phyloP scores from a whole-genome alignment of 2,329 filamentous ascomycete species.

The Coniella vitis region DNA sequence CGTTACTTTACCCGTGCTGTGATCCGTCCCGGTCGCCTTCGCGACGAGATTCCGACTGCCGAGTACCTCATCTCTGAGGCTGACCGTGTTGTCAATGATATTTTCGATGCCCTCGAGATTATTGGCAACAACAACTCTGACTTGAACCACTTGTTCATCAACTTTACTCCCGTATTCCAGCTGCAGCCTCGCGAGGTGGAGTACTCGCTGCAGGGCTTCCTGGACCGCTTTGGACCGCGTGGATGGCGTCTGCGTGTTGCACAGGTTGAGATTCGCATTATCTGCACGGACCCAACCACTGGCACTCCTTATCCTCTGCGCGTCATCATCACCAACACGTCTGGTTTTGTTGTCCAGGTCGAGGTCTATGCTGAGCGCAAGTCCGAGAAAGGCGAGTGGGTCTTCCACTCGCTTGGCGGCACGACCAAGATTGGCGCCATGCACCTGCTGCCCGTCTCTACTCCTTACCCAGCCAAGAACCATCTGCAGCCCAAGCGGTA shows the following conservation, averaged over 20 bases:
- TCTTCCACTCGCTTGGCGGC: constrained; percentile 96
- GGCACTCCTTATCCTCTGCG: constrained; percentile 85
- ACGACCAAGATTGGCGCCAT: constrained; percentile 93
- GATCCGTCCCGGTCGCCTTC: constrained; percentile 85
- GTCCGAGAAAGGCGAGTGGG: constrained; percentile 95
- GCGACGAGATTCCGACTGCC: constrained; percentile 96
- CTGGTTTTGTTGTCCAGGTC: constrained; percentile 93
- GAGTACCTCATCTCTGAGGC: constrained; percentile 98
- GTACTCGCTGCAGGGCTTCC: constrained; percentile 86
- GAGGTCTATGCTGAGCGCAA: constrained; percentile 98
- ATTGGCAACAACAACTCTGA: constrained; percentile 99
- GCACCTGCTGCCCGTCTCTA: constrained; percentile 85
- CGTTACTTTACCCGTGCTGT: constrained; percentile 97
- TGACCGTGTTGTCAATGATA: constrained; percentile 93
- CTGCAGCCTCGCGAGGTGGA: constrained; percentile 85
- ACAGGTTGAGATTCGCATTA: constrained; percentile 95
- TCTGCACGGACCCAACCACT: constrained; percentile 85
- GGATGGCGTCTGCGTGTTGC: constrained; percentile 95
- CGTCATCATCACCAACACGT: constrained; percentile 96
- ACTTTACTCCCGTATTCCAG: constrained; percentile 96
- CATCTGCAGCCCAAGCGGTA: constrained; percentile 98
- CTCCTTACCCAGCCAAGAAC: constrained; percentile 96
- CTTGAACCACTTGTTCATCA: constrained; percentile 99
- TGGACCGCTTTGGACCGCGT: constrained; percentile 91
- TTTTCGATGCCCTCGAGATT: constrained; percentile 94